Evolutionary conservation across 345 rosid genomes (phyloP), one percentile per base, ranked within the genome.

Genomic region (Aquilaria malaccensis): DNA sequence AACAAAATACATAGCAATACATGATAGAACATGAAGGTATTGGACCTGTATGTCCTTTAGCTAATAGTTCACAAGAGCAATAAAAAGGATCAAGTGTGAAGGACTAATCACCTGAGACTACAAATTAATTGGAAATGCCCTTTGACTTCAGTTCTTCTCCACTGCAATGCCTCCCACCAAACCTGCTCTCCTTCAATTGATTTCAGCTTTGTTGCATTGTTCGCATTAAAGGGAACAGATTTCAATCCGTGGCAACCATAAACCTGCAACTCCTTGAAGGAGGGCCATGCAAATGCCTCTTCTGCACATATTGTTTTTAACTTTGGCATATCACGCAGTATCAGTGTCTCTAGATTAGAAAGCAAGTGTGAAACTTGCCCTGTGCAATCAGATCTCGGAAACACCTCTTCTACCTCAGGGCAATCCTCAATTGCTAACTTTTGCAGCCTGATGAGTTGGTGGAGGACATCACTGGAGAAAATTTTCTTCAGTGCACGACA

Each of bases 391-490:
- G 47, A 15, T 46, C 49, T 54, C 58, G 56, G 13, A 14, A 64
- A 70, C 9, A 77, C 43, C 67, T 70, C 75, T 55, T 47, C 48
- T 7, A 77, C 46, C 50, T 61, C 63, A 29, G 55, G 29, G 30
- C 77, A 77, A 13, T 60, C 64, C 56, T 67, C 72, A 30, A 77
- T 33, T 45, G 32, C 51, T 50, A 77, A 47, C 12, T 67, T 65
- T 1, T 51, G 60, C 13, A 77, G 75, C 47, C 45, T 14, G 5
- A 65, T 50, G 45, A 77, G 71, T 51, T 60, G 74, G 30, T 56
- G 59, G 31, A 77, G 67, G 61, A 77, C 13, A 1, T 62, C 56
- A 3, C 0, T 9, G 0, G 66, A 56, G 63, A 73, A 77, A 2
- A 77, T 53, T 22, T 50, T 65, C 14, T 0, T 67, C 67, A 74